Evolutionary conservation across 2,329 filamentous ascomycete genomes (phyloP), one percentile per base, ranked within the genome.

Genomic region (Scedosporium boydii): DNA sequence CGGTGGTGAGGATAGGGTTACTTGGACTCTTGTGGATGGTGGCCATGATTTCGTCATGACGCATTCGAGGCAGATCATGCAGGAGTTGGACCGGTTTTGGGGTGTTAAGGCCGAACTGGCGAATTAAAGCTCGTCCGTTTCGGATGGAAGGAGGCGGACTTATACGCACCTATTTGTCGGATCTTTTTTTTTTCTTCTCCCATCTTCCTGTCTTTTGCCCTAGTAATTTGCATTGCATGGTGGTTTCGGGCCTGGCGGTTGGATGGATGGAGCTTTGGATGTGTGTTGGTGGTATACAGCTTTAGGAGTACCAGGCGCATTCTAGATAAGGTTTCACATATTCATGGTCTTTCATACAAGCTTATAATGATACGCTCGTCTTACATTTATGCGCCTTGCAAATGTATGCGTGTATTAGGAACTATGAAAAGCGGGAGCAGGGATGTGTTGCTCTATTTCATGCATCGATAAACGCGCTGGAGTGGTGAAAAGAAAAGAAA

Each of bases 41-140:
- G 80, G 78, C 1, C 85, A 87, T 67, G 84, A 87, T 65, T 87
- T 87, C 67, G 82, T 85, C 16, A 85, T 86, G 75, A 84, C 82
- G n/a, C 77, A 81, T 63, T 69, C 75, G 0, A 67, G 71, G 6
- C 69, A 74, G 42, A 78, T 82, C 10, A 67, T 84, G 63, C 68
- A 71, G 51, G 75, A 75, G 62, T 73, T 86, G 9, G 78, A 80
- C 62, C 70, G 73, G 34, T 78, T 82, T 63, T 85, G 81, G 81
- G 74, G 68, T 3, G 6, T 26, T 6, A 34, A 59, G 58, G 6
- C 34, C 4, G 38, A 42, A 21, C 9, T n/a, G 16, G n/a, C 55
- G 14, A 38, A 58, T n/a, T 58, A n/a, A 38, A 18, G 44, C 44
- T 21, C 21, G 6, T 21, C 3, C 16, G n/a, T 4, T n/a, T 48